Conservation (phyloP, 2,329 filamentous ascomycete species). For the Talaromyces sp. region DNA sequence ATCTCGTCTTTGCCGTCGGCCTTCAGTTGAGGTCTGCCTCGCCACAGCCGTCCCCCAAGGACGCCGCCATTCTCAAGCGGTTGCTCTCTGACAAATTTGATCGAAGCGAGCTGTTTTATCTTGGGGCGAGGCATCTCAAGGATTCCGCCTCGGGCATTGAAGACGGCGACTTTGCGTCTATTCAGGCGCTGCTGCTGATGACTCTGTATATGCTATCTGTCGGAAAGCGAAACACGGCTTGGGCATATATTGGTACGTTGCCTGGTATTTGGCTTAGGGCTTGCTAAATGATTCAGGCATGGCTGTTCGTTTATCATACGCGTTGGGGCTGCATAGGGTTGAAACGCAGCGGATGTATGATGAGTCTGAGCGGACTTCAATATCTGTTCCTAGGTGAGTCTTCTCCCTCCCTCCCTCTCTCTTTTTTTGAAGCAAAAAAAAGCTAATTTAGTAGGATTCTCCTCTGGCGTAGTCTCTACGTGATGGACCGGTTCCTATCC, state of each 20-base stretch:
- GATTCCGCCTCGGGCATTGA: slow-evolving; percentile 50
- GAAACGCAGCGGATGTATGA: slow-evolving; percentile 45
- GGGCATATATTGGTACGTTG: slow-evolving; percentile 53
- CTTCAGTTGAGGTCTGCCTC: slow-evolving; percentile 38
- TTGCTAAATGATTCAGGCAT: slow-evolving; percentile 43
- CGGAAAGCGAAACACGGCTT: slow-evolving; percentile 59
- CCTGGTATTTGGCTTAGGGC: slow-evolving; percentile 3
- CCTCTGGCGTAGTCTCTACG: slow-evolving; percentile 60
- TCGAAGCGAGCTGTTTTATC: slow-evolving; percentile 59
- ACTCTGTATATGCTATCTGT: slow-evolving; percentile 58
- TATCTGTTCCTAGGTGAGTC: slow-evolving; percentile 24
- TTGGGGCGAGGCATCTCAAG: slow-evolving; percentile 51
- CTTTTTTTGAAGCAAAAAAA: slow-evolving; percentile 32
- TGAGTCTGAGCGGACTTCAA: slow-evolving; percentile 11
- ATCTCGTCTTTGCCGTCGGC: slow-evolving; percentile 59
- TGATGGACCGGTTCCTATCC: slow-evolving; percentile 60
- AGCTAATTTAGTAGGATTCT: slow-evolving; percentile 30
- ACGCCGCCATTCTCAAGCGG: slow-evolving; percentile 48
- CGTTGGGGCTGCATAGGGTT: slow-evolving; percentile 56
- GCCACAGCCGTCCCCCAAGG: slow-evolving; percentile 19
- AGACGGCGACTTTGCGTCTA: slow-evolving; percentile 59
- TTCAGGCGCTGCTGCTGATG: slow-evolving; percentile 61
- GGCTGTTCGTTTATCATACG: slow-evolving; percentile 59
- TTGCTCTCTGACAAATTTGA: slow-evolving; percentile 46
- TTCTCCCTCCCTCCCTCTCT: neutral